Base-by-base conservation (phyloP, 164 flowering plant genomes). In the Umbilicus rupestris region DNA sequence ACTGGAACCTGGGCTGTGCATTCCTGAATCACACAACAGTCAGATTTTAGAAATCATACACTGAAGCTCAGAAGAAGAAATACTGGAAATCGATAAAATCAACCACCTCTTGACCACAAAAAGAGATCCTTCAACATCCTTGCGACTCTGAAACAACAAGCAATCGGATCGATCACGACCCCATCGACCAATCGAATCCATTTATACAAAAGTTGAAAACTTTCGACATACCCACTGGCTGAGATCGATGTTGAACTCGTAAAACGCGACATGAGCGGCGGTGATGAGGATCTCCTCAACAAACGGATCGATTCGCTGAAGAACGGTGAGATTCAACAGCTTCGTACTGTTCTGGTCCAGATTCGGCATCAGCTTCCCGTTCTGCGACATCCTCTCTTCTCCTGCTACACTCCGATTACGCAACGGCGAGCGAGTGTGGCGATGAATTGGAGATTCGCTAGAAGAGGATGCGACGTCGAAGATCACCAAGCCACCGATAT, bases 251-350 rank as follows among this genome's bases (percentile, higher is more conserved):
- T 87, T 85, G 84, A 94, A 94, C 60, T 80, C 96, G 75, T 94
- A 94, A 73, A 91, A 83, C 42, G 96, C 82, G 65, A 94, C 99
- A 64, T 94, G 97, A 22, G 96, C 90, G 9, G 93, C 96, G 1
- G 96, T 94, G 77, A 89, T 78, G 52, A 94, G 78, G 74, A 94
- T 94, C 66, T 91, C 95, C 71, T 88, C 91, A 49, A 94, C 83
- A 72, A 69, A 86, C 7, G 93, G 88, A 76, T 94, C 98, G 24
- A 89, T 78, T 69, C 98, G 66, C 78, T 86, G 97, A 20, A 94
- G 93, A 17, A 94, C 97, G 1, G 95, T 94, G 20, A 94, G 85
- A 72, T 94, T 94, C n/a, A 94, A 85, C 69, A 80, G 26, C 62
- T 87, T 91, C 20, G 97, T 91, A 83, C 87, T 81, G 60, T 85